Percentiles rank a stretch among this genome's conserved stretches.
Conservation (phyloP, 331 rosid species). For the Spiraea crenata region DNA sequence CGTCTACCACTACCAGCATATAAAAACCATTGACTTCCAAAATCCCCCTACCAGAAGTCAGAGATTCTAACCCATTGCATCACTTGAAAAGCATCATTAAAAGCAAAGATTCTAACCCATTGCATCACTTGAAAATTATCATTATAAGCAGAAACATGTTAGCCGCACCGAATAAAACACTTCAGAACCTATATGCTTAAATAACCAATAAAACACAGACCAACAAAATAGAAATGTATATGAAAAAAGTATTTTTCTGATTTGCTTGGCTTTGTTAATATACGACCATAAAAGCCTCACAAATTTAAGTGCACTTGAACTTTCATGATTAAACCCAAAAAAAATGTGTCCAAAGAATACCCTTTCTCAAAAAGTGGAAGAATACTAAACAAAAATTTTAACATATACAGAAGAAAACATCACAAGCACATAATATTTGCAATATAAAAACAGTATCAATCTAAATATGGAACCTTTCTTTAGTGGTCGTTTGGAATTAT, state of each 20-base stretch:
- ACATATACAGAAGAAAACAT: background rate
- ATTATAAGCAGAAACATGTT: no score
- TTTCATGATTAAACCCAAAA: background rate
- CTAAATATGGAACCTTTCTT: constrained; percentile 63
- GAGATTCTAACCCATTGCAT: no score
- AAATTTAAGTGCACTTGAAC: background rate
- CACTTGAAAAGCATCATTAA: no score
- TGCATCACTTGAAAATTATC: no score
- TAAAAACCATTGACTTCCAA: no score
- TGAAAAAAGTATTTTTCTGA: no score
- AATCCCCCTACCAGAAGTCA: no score
- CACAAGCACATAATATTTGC: background rate
- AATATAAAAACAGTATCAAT: background rate
- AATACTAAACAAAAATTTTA: background rate
- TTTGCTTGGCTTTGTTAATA: background rate
- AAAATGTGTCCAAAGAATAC: background rate
- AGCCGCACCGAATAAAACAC: no score
- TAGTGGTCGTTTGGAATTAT: constrained; percentile 48
- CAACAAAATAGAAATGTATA: background rate
- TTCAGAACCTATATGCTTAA: no score
- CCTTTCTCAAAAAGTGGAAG: background rate
- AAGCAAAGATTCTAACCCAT: no score
- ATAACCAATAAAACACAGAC: background rate
- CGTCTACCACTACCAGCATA: no score
- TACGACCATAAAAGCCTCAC: background rate